Evolutionary conservation across 2,329 filamentous ascomycete genomes (phyloP), one percentile per base, ranked within the genome.

Genomic region (Penicillium psychrosexuale): DNA sequence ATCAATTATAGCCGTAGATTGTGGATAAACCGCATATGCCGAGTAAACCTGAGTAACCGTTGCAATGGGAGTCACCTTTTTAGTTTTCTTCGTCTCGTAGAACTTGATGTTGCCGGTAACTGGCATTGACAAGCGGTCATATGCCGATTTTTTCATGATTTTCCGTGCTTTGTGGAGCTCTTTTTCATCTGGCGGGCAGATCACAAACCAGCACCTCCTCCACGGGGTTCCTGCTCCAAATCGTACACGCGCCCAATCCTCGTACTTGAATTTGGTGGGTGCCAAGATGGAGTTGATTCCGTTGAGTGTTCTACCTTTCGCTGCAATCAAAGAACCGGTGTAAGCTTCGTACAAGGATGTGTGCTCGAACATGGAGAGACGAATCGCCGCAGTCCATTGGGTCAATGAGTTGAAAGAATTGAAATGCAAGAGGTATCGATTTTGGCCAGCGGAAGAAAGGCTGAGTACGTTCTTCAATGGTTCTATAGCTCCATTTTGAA

Each of bases 151-250:
- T 75, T 87, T 89, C 68, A 89, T 71, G 28, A 87, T 83, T 72
- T 96, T 97, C 69, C 93, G 89, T 51, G 87, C 78, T 71, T 91
- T 96, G 62, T 87, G 84, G 61, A 86, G 86, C 65, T 96, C 91
- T 77, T 97, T 99, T 76, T 97, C 92, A 67, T 96, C 90, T 0
- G 94, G 93, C 2, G 93, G 94, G 7, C 85, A 84, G 55, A 97
- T 89, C 51, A 97, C 92, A 72, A 92, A 97, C 92, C 93, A 99
- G 74, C 92, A 99, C 37, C 93, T 87, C 69, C 89, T 86, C 94
- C 94, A 99, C 0, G 93, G 92, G 9, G 94, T 96, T 44, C 94
- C 94, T 31, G 94, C 92, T 38, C 94, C 94, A 66, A 99, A 99
- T 56, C 94, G 84, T 48, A 99, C 94, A 59, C 94, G 84, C 17